Base-by-base conservation (phyloP, 108 stramenopile genomes). In the Fistulifera solaris region DNA sequence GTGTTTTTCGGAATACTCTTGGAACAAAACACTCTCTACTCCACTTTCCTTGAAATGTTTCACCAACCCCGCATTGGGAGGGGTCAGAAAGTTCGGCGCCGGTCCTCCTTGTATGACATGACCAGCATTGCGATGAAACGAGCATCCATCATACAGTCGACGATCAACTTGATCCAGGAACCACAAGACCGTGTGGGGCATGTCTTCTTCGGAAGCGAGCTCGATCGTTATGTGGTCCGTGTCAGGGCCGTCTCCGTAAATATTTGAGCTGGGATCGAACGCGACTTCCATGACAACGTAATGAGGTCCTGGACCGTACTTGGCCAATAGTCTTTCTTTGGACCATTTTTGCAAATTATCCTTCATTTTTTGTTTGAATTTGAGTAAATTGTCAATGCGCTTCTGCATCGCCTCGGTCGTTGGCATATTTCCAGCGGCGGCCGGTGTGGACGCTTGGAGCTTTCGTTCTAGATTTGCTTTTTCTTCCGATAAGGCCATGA, bases 51-150 rank as follows among this genome's bases (percentile, higher is more conserved):
- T 1, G 58, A 85, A 89, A 25, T 62, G 63, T n/a, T 60, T 38
- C 15, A 49, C 17, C 0, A 69, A 44, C 4, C 54, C 21, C 10
- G 40, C 56, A 17, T 70, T 40, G 12, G 69, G 52, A 17, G 68
- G 61, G 25, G 49, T 69, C 48, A 67, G 56, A 61, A 82, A 61
- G 23, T 73, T 76, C 6, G 22, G 24, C 4, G 57, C 56, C 16
- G 88, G 79, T 25, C 83, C 82, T 27, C 68, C 87, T 27, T 90
- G 87, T 0, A 92, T 53, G 10, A 95, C 81, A 61, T 95, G 94
- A 0, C 52, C 62, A 7, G 87, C 80, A 66, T 92, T 90, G 46
- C 75, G 58, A 23, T 82, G 75, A 67, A 93, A 81, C 24, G 69
- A 53, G 47, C 62, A 67, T 1, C 77, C 82, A 52, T 89, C 62